Evolutionary conservation across 768 basidiomycete genomes (phyloP).

Genomic region (Crucibulum laeve): DNA sequence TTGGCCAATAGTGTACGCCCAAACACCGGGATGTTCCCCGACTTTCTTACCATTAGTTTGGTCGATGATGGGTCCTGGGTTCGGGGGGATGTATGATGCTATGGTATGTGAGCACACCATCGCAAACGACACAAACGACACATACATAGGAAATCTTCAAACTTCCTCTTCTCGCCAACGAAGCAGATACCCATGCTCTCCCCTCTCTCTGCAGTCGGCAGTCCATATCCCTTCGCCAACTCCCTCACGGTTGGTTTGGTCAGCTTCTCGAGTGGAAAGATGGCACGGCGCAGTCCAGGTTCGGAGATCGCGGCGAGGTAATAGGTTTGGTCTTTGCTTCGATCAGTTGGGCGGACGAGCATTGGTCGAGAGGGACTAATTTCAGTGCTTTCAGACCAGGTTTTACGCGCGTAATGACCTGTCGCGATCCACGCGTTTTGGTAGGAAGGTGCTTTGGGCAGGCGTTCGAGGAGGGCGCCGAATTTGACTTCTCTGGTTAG

Average conservation of each 20-base stretch:
- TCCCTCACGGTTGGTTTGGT: constrained; percentile 70
- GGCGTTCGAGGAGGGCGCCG: constrained; percentile 68
- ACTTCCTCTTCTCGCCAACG: constrained; percentile 74
- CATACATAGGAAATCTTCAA: constrained; percentile 71
- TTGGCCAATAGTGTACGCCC: constrained; percentile 86
- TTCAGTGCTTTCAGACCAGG: constrained; percentile 29
- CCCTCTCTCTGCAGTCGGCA: constrained; percentile 70
- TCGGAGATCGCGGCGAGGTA: constrained; percentile 82
- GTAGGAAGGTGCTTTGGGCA: constrained; percentile 29
- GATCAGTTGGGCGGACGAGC: constrained; percentile 53
- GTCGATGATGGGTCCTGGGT: constrained; percentile 67
- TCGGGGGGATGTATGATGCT: constrained; percentile 77
- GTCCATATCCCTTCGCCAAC: constrained; percentile 54
- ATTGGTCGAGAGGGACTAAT: constrained; percentile 33
- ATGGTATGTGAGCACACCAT: background rate
- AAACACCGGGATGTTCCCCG: constrained; percentile 69
- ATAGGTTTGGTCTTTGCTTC: constrained; percentile 85
- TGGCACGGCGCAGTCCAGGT: constrained; percentile 52
- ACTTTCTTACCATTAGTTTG: constrained; percentile 47
- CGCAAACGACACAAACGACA: background rate
- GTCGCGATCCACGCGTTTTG: constrained; percentile 75
- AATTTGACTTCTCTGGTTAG: constrained; percentile 86
- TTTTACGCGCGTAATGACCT: constrained; percentile 83
- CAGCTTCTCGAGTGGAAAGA: constrained; percentile 73
- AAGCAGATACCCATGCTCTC: constrained; percentile 98